phyloP scores from a whole-genome alignment of 768 basidiomycete species.

The Phanerochaete carnosa region DNA sequence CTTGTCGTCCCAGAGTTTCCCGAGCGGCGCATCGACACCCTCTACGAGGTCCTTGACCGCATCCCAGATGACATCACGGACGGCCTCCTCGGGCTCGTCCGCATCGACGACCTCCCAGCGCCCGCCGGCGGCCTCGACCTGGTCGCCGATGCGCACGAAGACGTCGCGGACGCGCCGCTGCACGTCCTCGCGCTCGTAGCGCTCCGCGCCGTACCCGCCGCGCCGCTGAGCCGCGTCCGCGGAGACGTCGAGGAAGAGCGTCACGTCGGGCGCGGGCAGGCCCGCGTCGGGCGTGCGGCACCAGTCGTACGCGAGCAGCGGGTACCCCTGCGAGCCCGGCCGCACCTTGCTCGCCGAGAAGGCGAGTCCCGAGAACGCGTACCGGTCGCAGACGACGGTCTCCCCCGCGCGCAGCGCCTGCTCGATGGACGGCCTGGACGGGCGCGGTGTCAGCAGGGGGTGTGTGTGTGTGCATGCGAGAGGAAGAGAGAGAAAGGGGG shows the following conservation, averaged over 20 bases:
- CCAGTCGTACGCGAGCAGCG: conserved; percentile 67
- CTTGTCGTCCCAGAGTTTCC: conserved; percentile 46
- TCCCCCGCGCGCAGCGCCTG: conserved; percentile 57
- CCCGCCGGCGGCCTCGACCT: conserved; percentile 35
- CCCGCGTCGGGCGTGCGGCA: conserved; percentile 83
- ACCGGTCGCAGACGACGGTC: conserved; percentile 85
- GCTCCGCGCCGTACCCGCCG: conserved; percentile 82
- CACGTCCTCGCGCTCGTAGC: conserved; percentile 81
- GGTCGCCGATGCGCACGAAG: conserved; percentile 55
- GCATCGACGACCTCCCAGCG: conserved; percentile 62
- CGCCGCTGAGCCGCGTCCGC: conserved; percentile 65
- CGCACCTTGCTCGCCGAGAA: conserved; percentile 52
- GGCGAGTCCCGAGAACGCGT: conserved; percentile 94
- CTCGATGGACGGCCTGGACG: conserved; percentile 59
- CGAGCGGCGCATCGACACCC: conserved; percentile 39
- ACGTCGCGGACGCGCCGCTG: conserved; percentile 60
- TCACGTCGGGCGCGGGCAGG: conserved; percentile 86
- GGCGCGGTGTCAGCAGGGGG: neutral
- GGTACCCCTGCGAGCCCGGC: conserved; percentile 16
- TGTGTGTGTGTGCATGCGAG: neutral
- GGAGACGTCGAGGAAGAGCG: conserved; percentile 81
- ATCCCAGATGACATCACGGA: conserved; percentile 55
- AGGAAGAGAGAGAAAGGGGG: neutral
- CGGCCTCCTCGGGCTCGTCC: conserved; percentile 43
- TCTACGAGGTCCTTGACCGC: conserved; percentile 40